Percentiles rank a stretch among this genome's conserved stretches.
phyloP scores from a whole-genome alignment of 176 grass and related monocot genomes.

The Triticum dicoccoides region DNA sequence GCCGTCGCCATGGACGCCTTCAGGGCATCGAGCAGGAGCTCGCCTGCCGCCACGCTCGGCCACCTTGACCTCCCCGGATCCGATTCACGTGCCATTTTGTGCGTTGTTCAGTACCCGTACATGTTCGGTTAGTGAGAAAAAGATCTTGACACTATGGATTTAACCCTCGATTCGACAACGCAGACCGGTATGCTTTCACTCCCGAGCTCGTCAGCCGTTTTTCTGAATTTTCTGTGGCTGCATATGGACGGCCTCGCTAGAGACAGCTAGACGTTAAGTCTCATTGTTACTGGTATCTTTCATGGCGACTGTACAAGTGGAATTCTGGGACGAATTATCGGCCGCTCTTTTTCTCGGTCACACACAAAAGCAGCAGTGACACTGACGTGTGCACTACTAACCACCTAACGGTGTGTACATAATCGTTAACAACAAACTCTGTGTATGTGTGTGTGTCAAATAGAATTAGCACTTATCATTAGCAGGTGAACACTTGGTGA shows the following conservation, averaged over 20 bases:
- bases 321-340: neutral
- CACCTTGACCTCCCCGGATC: too few relatives aligned
- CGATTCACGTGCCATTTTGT: neutral
- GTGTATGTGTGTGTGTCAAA: too few relatives aligned
- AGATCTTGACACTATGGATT: neutral
- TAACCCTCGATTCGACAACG: neutral
- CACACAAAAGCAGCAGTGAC: neutral
- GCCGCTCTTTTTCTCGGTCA: neutral
- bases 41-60: neutral
- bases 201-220: neutral
- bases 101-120: neutral
- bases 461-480: neutral
- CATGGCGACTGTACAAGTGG: neutral
- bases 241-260: neutral
- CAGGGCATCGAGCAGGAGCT: too few relatives aligned
- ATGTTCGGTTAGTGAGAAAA: slow-evolving; percentile 12
- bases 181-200: neutral
- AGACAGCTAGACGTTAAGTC: slow-evolving; percentile 8
- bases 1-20: too few relatives aligned
- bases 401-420: neutral
- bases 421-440: too few relatives aligned
- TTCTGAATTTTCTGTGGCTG: neutral
- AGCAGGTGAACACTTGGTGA: neutral
- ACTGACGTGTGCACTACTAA: neutral
- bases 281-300: slow-evolving; percentile 20